Conservation (phyloP, 768 basidiomycete species). For the Collybia nuda region DNA sequence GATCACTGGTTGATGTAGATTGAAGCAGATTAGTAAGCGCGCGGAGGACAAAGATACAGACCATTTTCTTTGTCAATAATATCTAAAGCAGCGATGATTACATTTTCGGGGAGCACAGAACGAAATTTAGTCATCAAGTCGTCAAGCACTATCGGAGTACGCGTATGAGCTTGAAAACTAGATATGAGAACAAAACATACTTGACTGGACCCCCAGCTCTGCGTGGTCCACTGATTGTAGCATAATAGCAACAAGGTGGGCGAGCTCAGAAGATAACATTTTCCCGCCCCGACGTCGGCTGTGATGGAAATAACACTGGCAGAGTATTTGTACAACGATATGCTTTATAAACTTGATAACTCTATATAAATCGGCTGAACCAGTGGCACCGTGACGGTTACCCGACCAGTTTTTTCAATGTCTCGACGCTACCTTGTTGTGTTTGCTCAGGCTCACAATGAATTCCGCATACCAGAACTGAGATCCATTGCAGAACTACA, state of each 20-base stretch:
- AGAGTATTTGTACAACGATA: no score
- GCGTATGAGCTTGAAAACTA: neutral
- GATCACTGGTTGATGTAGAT: constrained; percentile 44
- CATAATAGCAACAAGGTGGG: constrained; percentile 23
- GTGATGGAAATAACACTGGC: no score
- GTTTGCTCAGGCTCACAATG: constrained; percentile 79
- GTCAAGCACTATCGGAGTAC: constrained; percentile 37
- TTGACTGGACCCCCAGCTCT: constrained; percentile 12
- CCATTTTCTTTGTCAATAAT: constrained; percentile 73
- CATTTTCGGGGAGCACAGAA: constrained; percentile 58
- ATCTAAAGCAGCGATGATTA: constrained; percentile 71
- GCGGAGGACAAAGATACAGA: constrained; percentile 24
- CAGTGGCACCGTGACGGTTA: no score
- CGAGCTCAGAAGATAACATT: constrained; percentile 22
- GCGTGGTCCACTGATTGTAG: constrained; percentile 26
- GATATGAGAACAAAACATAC: constrained; percentile 20
- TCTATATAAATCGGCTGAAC: no score
- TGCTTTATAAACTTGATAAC: no score
- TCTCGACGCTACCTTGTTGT: constrained; percentile 50
- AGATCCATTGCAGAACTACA: constrained; percentile 73
- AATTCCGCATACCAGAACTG: constrained; percentile 85
- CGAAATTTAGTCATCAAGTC: constrained; percentile 56
- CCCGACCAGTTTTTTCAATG: no score
- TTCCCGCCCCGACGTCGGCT: no score
- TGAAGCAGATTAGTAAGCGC: neutral